Base-by-base conservation (phyloP, 805 yeast species). In the Yamadazyma kitorensis region DNA sequence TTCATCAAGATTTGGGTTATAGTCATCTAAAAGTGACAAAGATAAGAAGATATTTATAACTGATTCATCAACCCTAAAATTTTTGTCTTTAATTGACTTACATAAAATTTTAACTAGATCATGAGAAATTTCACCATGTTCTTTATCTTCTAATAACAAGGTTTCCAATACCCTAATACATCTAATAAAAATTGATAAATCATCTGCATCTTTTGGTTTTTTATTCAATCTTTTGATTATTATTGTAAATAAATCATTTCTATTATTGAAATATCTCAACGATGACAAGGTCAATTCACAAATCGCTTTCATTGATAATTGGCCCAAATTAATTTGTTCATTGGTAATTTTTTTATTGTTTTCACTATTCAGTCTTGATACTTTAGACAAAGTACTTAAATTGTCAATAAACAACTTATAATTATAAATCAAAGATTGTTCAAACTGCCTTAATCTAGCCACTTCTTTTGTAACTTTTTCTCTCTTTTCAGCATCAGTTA, bases 381-480 rank as follows among this genome's bases (percentile, higher is more conserved):
- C 53, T 27, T 58, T 57, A 5, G 71, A 61, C 18, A 78, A 54
- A 5, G 55, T 57, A 5, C 71, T 54, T 29, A 91, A 57, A 15
- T 72, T 51, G 24, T 76, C 80, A 23, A 93, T 63, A 49, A 83
- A 91, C 8, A 66, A 66, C 40, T 72, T 78, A 59, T 88, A 91
- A 49, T 82, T 76, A 8, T 70, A 52, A 6, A 89, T 81, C 35
- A 91, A 66, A 2, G 74, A 64, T 54, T 91, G 93, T 59, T 91
- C 98, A 57, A 83, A 88, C 40, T 69, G 72, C 53, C 98, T 74
- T 47, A 84, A 57, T 49, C 72, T 76, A 12, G 85, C 82, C 21
- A 93, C 83, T 14, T 93, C 98, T 52, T 74, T 85, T 10, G 89
- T 67, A 4, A 87, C 95, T 48, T 79, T 86, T 49, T 87, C 96